Conservation (phyloP, 2,329 filamentous ascomycete genomes). For the Cryphonectria carpinicola region DNA sequence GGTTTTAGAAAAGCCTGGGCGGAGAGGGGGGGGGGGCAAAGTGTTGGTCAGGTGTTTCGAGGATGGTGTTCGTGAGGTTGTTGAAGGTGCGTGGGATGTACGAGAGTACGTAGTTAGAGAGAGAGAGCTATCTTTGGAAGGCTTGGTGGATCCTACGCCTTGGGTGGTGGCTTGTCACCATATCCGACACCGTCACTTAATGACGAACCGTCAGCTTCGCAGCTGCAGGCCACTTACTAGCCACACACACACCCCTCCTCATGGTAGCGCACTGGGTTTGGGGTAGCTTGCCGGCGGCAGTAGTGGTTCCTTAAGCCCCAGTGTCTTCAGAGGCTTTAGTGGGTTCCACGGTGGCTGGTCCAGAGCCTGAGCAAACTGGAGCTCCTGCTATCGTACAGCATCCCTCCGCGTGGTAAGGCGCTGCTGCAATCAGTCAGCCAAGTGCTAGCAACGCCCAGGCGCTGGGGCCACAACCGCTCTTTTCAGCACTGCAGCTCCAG, state of each 20-base stretch:
- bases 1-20: background rate
- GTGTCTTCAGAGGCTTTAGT: background rate
- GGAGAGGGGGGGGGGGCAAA: background rate
- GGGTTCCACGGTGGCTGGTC: background rate
- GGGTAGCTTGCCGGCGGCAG: slow-evolving; percentile 10
- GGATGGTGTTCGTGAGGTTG: slow-evolving; percentile 11
- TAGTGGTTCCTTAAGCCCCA: background rate
- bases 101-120: background rate
- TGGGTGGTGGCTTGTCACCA: slow-evolving; percentile 22
- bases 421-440: slow-evolving; percentile 11
- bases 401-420: slow-evolving; percentile 6
- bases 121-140: slow-evolving; percentile 12
- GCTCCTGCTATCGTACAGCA: background rate
- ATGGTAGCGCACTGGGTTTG: background rate
- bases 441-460: slow-evolving; percentile 1
- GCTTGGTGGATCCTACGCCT: slow-evolving; percentile 23
- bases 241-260: slow-evolving; percentile 15
- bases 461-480: slow-evolving; percentile 16
- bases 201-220: slow-evolving; percentile 14
- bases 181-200: slow-evolving; percentile 14
- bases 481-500: slow-evolving; percentile 16
- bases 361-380: slow-evolving; percentile 2
- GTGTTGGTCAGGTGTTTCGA: slow-evolving; percentile 18
- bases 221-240: slow-evolving; percentile 2
- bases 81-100: slow-evolving; percentile 12